Evolutionary conservation across 192 early-diverging fungal genomes (phyloP), one percentile per base, ranked within the genome.

Genomic region (Coemansia sp.): DNA sequence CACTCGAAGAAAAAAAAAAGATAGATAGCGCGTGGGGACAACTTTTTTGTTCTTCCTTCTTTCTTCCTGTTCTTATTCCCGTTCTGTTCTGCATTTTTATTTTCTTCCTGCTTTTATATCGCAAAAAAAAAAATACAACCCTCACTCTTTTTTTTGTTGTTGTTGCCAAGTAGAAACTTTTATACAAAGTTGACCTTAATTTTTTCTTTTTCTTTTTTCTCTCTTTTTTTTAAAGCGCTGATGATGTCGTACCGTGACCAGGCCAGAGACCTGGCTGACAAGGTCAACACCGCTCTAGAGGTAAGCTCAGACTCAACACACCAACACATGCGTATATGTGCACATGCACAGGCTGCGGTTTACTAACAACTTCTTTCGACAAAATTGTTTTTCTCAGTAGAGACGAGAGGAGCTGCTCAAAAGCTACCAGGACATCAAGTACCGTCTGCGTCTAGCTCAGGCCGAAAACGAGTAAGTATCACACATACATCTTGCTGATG

Each of bases 391-490:
- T 25, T 25, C 22, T 25, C 22, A 25, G 67, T 81, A 81, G 78
- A 72, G 34, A 45, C 78, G 78, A 18, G 67, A 68, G 8, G 67
- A 69, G 48, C 70, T 81, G 38, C 36, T 72, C n/a, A 73, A 76
- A 63, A 62, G 56, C 22, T 81, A 76, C 62, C 59, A 67, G 40
- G 52, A 34, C 22, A 63, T 70, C 42, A 67, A 66, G 50, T 33
- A 36, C 45, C 60, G 69, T 49, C 38, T 81, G 32, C 73, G 60
- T 17, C 51, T 70, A 18, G 64, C 66, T 56, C 68, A 60, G 51
- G 66, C 69, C 33, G 78, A 81, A 51, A 81, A 81, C 64, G 67
- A 75, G 73, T 75, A 80, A 80, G 77, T 58, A 25, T 25, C 22
- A 25, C 22, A 1, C 22, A 25, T 25, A 25, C 22, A 25, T 25